phyloP scores from a whole-genome alignment of 1,139 yeast species.

The Suhomyces bolitotheri region DNA sequence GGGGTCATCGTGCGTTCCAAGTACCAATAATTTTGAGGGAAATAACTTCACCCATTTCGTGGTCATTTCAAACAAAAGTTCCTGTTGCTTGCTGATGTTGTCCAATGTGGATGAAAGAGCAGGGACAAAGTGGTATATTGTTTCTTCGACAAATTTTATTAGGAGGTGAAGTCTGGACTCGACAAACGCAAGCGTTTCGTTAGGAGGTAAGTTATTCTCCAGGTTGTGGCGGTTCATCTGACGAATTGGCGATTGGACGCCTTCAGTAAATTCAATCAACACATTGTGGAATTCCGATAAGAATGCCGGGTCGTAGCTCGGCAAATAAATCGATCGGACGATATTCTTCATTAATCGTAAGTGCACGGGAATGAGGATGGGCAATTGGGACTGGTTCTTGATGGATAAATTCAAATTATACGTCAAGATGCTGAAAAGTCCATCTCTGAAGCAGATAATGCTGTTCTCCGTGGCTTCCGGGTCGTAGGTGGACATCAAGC shows the following conservation, averaged over 20 bases:
- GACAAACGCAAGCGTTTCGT: slow-evolving; percentile 16
- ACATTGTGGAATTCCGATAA: slow-evolving; percentile 30
- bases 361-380: slow-evolving; percentile 33
- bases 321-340: slow-evolving; percentile 39
- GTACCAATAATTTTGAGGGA: slow-evolving; percentile 32
- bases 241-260: slow-evolving; percentile 5
- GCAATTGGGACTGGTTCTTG: slow-evolving; percentile 17
- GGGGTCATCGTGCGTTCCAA: slow-evolving; percentile 28
- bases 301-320: slow-evolving; percentile 38
- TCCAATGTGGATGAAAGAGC: slow-evolving; percentile 25
- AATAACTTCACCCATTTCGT: slow-evolving; percentile 41
- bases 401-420: slow-evolving; percentile 29
- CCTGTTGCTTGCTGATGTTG: slow-evolving; percentile 36
- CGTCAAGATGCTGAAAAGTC: slow-evolving; percentile 40
- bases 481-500: slow-evolving; percentile 47
- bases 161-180: slow-evolving; percentile 28
- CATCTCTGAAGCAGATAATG: slow-evolving; percentile 43
- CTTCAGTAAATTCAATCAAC: slow-evolving; percentile 24
- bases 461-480: slow-evolving; percentile 47
- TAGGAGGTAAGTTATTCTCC: slow-evolving; percentile 3
- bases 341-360: slow-evolving; percentile 41
- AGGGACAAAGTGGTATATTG: slow-evolving; percentile 33
- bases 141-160: slow-evolving; percentile 25
- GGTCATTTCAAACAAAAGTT: slow-evolving; percentile 38
- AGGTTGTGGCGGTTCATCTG: slow-evolving; percentile 2